Percentiles rank a stretch among this genome's conserved stretches.
Evolutionary conservation across 495 filamentous ascomycete genomes (phyloP).

Genomic region (Talaromyces adpressus): DNA sequence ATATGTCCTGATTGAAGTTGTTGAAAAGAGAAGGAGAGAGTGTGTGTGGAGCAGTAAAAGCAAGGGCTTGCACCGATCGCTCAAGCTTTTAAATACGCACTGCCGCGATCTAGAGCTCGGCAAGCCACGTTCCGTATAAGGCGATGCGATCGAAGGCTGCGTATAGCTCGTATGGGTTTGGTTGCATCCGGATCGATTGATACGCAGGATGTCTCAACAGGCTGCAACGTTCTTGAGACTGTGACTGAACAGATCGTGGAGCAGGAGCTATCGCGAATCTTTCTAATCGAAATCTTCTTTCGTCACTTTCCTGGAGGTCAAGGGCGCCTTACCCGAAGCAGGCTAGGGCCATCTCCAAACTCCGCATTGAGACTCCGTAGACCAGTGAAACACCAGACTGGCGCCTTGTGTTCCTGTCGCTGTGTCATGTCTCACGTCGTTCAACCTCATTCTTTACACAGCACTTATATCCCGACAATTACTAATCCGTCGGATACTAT

Average conservation of each 20-base stretch:
- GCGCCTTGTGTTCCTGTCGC: not conserved
- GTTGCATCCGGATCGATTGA: not conserved
- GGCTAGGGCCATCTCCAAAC: not conserved
- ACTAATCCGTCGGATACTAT: not conserved
- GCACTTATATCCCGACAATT: not conserved
- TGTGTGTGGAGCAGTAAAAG: not conserved
- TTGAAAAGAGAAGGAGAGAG: not conserved
- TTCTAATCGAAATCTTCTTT: not conserved
- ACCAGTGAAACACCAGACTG: not conserved
- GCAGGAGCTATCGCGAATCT: not conserved
- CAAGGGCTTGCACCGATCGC: not conserved
- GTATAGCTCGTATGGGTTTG: not conserved
- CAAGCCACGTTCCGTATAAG: slow-evolving; percentile 2
- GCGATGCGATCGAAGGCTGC: not conserved
- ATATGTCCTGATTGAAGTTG: not conserved
- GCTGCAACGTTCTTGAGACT: not conserved
- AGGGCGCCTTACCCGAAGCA: not conserved
- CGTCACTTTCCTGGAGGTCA: not conserved
- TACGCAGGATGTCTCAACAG: too few relatives aligned
- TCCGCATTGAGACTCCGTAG: not conserved
- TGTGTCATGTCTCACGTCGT: not conserved
- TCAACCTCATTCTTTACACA: not conserved
- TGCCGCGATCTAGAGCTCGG: slow-evolving; percentile 1
- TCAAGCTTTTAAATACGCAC: not conserved
- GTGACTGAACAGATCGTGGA: not conserved